Conservation (phyloP, 208 protist genomes). For the Trypanosoma brucei region DNA sequence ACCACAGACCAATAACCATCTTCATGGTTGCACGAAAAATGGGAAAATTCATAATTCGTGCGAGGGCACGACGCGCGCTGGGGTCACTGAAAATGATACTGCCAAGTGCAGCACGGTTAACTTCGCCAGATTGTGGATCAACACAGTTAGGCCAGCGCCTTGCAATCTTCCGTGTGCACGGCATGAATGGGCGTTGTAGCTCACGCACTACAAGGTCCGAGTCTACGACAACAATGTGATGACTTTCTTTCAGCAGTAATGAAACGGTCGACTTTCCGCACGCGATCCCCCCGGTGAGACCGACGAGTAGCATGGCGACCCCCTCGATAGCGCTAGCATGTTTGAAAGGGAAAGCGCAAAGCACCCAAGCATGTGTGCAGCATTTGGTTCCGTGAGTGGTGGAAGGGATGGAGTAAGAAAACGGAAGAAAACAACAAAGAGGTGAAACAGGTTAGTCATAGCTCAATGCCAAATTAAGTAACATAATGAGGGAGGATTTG, state of each 20-base stretch:
- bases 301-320: slow-evolving; percentile 73
- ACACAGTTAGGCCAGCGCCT: slow-evolving; percentile 69
- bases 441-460: not conserved
- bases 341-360: not conserved
- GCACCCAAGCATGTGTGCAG: not conserved
- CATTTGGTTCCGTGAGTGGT: not conserved
- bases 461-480: too few relatives aligned
- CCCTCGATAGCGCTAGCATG: not conserved
- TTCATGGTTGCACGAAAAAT: slow-evolving; percentile 70
- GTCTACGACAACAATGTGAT: slow-evolving; percentile 76
- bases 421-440: slow-evolving; percentile 7
- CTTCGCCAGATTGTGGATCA: slow-evolving; percentile 43
- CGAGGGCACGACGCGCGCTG: slow-evolving; percentile 45
- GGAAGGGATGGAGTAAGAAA: not conserved
- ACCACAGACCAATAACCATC: slow-evolving; percentile 55
- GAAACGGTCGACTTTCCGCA: slow-evolving; percentile 89
- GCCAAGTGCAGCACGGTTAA: slow-evolving; percentile 65
- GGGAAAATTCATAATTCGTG: slow-evolving; percentile 68
- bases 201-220: slow-evolving; percentile 73
- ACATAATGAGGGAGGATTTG: too few relatives aligned
- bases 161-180: slow-evolving; percentile 62
- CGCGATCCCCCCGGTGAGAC: slow-evolving; percentile 90
- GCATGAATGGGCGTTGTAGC: slow-evolving; percentile 53
- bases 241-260: slow-evolving; percentile 33
- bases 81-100: slow-evolving; percentile 72